A percentile compares a stretch with the other conserved stretches of the same genome.
Evolutionary conservation across 2,329 filamentous ascomycete species (phyloP).

Genomic region (Neospermospora avenae): DNA sequence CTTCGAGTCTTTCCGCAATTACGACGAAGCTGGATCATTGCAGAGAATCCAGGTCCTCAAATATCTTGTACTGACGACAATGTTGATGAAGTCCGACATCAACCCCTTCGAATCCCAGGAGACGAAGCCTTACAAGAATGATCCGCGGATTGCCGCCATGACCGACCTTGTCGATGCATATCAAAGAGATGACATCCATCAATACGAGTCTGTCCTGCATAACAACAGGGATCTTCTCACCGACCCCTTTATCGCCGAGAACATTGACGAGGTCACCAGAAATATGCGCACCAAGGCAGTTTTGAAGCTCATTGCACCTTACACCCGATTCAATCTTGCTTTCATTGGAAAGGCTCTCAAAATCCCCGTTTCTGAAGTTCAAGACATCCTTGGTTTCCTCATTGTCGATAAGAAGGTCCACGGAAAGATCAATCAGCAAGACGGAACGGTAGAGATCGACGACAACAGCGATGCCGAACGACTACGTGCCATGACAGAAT

Average conservation of each 20-base stretch:
- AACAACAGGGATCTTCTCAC: conserved; percentile 84
- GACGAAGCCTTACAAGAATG: conserved; percentile 96
- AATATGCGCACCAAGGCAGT: conserved; percentile 98
- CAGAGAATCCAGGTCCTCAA: conserved; percentile 97
- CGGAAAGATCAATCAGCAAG: conserved; percentile 86
- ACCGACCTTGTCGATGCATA: conserved; percentile 95
- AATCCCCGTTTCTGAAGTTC: conserved; percentile 80
- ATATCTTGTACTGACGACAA: conserved; percentile 92
- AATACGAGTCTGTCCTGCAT: conserved; percentile 83
- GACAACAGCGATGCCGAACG: conserved; percentile 71
- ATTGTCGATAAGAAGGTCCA: conserved; percentile 87
- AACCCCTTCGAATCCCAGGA: conserved; percentile 99
- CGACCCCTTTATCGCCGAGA: conserved; percentile 96
- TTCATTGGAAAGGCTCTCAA: conserved; percentile 88
- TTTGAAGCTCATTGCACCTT: conserved; percentile 88
- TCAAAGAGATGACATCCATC: conserved; percentile 89
- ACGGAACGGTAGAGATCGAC: conserved; percentile 77
- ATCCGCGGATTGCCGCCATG: conserved; percentile 94
- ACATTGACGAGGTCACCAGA: conserved; percentile 97
- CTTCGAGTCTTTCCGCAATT: conserved; percentile 98
- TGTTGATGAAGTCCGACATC: conserved; percentile 98
- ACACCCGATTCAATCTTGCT: conserved; percentile 82
- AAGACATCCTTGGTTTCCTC: conserved; percentile 92
- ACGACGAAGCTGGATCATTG: conserved; percentile 94
- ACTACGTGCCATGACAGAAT: conserved; percentile 67